These are phyloP conservation scores for Copromyces sp. DNA, from an alignment of 495 filamentous ascomycete species.

Conservation along the genomic window DNA sequence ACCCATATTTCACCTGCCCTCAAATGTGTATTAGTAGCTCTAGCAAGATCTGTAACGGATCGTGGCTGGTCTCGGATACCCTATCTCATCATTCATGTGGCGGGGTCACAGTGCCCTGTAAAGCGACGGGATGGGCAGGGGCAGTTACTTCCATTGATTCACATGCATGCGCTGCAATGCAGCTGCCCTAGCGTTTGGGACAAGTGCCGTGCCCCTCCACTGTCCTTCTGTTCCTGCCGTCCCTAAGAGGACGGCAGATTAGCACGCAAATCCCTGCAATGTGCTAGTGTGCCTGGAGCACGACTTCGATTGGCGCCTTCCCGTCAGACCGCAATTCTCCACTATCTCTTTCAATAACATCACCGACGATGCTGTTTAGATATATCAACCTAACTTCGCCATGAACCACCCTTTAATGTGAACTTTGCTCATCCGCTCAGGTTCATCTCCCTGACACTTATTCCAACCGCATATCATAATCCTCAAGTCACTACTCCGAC, in stretches of 20 bases:
- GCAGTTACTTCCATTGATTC: not conserved
- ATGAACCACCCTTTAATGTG: not conserved
- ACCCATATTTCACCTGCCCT: not conserved
- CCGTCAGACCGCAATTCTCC: not conserved
- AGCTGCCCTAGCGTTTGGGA: not conserved
- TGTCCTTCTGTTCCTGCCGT: not conserved
- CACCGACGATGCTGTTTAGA: not conserved
- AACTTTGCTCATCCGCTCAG: not conserved
- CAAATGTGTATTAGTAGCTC: not conserved
- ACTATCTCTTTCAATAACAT: constrained; percentile 7
- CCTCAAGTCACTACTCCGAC: not conserved
- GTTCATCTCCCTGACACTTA: not conserved
- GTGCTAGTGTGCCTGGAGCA: not conserved
- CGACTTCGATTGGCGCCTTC: not conserved
- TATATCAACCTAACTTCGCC: not conserved
- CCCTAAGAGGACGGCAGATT: not conserved
- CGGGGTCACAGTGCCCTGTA: not conserved
- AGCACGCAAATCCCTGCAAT: not conserved
- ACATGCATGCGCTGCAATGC: not conserved
- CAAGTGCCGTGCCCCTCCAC: not conserved
- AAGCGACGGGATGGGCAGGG: not conserved
- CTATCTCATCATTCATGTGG: not conserved
- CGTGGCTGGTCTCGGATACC: not conserved
- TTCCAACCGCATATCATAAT: not conserved
- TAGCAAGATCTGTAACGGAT: not conserved